Percentiles rank a stretch among this genome's conserved stretches.
These are phyloP conservation scores for Gossypium aridum DNA, from an alignment of 441 rosid genomes.

Conservation along the genomic window DNA sequence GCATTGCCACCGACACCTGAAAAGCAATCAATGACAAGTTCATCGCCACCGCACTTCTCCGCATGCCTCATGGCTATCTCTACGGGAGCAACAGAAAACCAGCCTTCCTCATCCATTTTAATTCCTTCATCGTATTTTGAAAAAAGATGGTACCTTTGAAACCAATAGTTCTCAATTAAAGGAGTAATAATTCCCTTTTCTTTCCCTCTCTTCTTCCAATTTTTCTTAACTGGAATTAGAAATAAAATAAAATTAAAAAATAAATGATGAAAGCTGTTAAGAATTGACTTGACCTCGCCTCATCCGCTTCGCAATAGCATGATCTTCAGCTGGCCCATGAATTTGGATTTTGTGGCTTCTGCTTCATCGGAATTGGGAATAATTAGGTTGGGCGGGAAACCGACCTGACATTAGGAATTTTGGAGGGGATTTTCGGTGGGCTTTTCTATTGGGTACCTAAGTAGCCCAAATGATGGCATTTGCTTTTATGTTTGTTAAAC, in stretches of 20 bases:
- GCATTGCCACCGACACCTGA: slow-evolving; percentile 50
- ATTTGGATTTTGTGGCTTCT: not conserved
- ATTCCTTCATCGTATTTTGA: slow-evolving; percentile 40
- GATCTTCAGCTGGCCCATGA: not conserved
- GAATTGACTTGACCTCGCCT: not conserved
- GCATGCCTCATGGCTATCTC: slow-evolving; percentile 37
- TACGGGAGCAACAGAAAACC: slow-evolving; percentile 45
- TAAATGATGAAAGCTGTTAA: not conserved
- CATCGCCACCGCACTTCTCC: slow-evolving; percentile 27
- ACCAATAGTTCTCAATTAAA: slow-evolving; percentile 27
- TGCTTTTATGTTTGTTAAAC: no score
- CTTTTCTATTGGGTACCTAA: not conserved
- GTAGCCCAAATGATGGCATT: no score
- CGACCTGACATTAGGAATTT: not conserved
- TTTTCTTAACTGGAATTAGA: not conserved
- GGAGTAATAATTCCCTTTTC: slow-evolving; percentile 11
- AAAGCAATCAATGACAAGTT: slow-evolving; percentile 37
- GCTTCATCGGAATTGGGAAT: not conserved
- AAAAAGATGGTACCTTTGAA: slow-evolving; percentile 40
- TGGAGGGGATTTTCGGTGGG: not conserved
- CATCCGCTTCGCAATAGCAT: not conserved
- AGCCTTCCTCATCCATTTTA: slow-evolving; percentile 41
- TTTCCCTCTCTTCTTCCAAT: not conserved
- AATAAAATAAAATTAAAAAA: not conserved
- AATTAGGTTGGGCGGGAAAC: no score